Conservation (phyloP, 139 green algal genomes). For the Pleodorina starrii region DNA sequence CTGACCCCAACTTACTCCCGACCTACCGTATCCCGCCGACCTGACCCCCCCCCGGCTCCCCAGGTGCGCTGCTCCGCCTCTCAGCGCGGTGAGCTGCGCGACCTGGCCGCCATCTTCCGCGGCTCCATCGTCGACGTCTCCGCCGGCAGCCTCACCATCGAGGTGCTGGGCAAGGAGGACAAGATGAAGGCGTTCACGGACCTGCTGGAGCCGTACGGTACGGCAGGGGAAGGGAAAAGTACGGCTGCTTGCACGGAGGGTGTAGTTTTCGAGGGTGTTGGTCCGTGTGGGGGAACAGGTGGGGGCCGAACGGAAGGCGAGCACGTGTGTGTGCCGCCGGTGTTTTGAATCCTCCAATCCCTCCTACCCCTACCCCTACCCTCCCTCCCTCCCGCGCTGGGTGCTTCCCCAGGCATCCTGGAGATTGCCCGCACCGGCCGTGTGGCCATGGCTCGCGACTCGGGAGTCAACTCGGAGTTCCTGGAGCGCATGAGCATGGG, state of each 20-base stretch:
- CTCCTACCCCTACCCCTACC: too few species aligned
- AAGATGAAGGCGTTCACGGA: constrained; percentile 93
- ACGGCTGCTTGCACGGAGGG: too few species aligned
- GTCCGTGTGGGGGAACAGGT: too few species aligned
- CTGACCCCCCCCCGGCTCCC: too few species aligned
- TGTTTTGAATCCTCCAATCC: too few species aligned
- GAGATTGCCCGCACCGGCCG: constrained; percentile 94
- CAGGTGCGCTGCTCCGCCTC: constrained; percentile 76
- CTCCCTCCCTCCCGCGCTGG: too few species aligned
- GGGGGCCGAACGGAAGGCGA: too few species aligned
- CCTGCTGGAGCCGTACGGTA: constrained; percentile 88
- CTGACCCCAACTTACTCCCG: too few species aligned
- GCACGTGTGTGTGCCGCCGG: too few species aligned
- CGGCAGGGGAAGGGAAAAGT: too few species aligned
- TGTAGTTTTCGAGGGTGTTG: too few species aligned
- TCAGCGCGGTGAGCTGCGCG: constrained; percentile 87
- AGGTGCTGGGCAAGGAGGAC: constrained; percentile 91
- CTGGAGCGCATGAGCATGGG: constrained; percentile 67
- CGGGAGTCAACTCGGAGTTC: constrained; percentile 88
- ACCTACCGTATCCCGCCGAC: too few species aligned
- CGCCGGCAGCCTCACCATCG: constrained; percentile 87
- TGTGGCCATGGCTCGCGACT: constrained; percentile 87
- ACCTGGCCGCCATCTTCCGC: constrained; percentile 94
- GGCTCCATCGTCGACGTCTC: constrained; percentile 87
- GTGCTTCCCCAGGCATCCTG: constrained; percentile 91